Conservation (phyloP, 1,284 basidiomycete species). For the Puccinia novopanici region DNA sequence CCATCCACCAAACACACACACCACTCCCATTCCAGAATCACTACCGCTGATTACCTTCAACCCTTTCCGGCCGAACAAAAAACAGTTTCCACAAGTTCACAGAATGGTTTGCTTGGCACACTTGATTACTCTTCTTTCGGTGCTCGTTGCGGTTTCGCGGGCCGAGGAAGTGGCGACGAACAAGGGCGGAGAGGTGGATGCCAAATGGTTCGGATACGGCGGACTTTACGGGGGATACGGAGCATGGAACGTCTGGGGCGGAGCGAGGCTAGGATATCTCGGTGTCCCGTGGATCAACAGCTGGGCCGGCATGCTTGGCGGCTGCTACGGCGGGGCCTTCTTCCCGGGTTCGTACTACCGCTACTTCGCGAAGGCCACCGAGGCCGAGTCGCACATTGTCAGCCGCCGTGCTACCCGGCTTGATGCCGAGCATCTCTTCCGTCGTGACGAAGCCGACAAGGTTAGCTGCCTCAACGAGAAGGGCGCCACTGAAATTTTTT, state of each 20-base stretch:
- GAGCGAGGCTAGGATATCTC: background rate
- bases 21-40: background rate
- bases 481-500: background rate
- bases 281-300: background rate
- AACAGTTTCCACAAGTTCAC: background rate
- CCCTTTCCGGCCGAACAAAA: background rate
- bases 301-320: background rate
- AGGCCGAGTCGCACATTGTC: background rate
- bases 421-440: background rate
- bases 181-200: background rate
- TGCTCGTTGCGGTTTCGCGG: background rate
- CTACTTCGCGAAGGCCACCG: conserved; percentile 1
- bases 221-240: no score
- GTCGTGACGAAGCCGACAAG: background rate
- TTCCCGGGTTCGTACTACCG: background rate
- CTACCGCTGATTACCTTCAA: no score
- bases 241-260: background rate
- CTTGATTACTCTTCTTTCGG: conserved; percentile 2
- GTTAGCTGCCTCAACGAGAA: background rate
- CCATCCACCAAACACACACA: background rate
- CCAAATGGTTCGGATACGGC: background rate
- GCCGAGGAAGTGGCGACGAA: background rate
- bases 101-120: background rate
- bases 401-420: background rate
- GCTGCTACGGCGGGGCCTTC: background rate